These are phyloP conservation scores for Paecilomyces sp. DNA, from an alignment of 2,329 filamentous ascomycete species.

Conservation along the genomic window DNA sequence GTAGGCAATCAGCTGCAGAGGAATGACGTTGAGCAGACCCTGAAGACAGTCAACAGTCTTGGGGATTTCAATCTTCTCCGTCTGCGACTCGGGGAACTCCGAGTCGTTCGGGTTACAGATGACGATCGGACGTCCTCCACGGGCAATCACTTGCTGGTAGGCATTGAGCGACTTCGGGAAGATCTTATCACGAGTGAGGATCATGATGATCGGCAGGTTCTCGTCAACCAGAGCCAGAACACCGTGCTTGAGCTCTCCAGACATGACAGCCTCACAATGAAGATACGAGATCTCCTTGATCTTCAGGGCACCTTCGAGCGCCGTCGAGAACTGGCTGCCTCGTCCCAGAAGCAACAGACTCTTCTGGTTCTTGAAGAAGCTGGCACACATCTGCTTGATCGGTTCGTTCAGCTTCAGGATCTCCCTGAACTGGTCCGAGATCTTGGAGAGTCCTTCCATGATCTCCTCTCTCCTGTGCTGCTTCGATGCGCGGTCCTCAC, in stretches of 20 bases:
- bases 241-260: slow-evolving; percentile 97
- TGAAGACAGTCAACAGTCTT: slow-evolving; percentile 92
- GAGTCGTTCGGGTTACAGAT: slow-evolving; percentile 90
- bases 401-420: slow-evolving; percentile 85
- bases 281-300: slow-evolving; percentile 99
- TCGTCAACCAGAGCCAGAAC: slow-evolving; percentile 95
- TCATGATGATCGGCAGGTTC: slow-evolving; percentile 99
- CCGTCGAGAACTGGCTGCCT: slow-evolving; percentile 93
- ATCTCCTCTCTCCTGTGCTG: slow-evolving; percentile 86
- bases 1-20: slow-evolving; percentile 96
- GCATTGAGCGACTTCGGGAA: slow-evolving; percentile 99
- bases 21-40: slow-evolving; percentile 95
- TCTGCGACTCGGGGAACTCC: slow-evolving; percentile 82
- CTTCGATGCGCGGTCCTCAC: slow-evolving; percentile 95
- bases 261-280: slow-evolving; percentile 99
- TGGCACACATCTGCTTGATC: slow-evolving; percentile 90
- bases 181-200: slow-evolving; percentile 88
- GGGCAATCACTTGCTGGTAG: slow-evolving; percentile 98
- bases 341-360: slow-evolving; percentile 86
- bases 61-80: slow-evolving; percentile 95
- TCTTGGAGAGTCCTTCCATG: slow-evolving; percentile 81
- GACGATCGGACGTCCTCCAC: slow-evolving; percentile 91
- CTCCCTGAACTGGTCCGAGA: slow-evolving; percentile 86
- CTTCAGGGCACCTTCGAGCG: slow-evolving; percentile 94
- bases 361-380: slow-evolving; percentile 96